These are phyloP conservation scores for Salix exigua DNA, from an alignment of 345 rosid genomes.

Conservation along the genomic window DNA sequence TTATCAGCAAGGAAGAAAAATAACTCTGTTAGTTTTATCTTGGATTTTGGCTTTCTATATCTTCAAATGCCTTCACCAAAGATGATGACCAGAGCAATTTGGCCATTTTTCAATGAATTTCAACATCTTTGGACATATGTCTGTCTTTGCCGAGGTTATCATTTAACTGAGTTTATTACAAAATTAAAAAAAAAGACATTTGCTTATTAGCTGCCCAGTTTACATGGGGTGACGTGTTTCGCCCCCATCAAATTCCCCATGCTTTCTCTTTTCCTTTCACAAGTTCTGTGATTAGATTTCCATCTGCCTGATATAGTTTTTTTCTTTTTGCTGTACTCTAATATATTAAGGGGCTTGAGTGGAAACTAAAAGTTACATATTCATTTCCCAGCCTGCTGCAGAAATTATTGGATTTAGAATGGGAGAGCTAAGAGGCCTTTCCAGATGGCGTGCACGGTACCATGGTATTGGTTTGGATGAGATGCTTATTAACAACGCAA, in stretches of 20 bases:
- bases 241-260: too few species aligned
- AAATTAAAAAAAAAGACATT: too few species aligned
- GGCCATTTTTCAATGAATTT: too few species aligned
- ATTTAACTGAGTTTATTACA: not conserved
- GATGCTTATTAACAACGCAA: slow-evolving; percentile 55
- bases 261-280: not conserved
- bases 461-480: slow-evolving; percentile 77
- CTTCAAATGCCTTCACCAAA: not conserved
- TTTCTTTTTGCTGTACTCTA: slow-evolving; percentile 9
- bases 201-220: too few species aligned
- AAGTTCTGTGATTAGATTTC: slow-evolving; percentile 1
- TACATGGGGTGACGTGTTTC: too few species aligned
- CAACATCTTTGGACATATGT: not conserved
- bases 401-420: slow-evolving; percentile 88
- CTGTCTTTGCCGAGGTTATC: not conserved
- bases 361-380: slow-evolving; percentile 36
- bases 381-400: slow-evolving; percentile 80
- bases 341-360: slow-evolving; percentile 20
- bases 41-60: not conserved
- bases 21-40: not conserved
- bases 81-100: not conserved
- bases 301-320: slow-evolving; percentile 14
- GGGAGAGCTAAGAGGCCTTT: slow-evolving; percentile 90
- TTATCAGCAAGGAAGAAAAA: not conserved
- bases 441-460: slow-evolving; percentile 86